Conservation (phyloP, 139 green algal species). For the Microglena sp. region DNA sequence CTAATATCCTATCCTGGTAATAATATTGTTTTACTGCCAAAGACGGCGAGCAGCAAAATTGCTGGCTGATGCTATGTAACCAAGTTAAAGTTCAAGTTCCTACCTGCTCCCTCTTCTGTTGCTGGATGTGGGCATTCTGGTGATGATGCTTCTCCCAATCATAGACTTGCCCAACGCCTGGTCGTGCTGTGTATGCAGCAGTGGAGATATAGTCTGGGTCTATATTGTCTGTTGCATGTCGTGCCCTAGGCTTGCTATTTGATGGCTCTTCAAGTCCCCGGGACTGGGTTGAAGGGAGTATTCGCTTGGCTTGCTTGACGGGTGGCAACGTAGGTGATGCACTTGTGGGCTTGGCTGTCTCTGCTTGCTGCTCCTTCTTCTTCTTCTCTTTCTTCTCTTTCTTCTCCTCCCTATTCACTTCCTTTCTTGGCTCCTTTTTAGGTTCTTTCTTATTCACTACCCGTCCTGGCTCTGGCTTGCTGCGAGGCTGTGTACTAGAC, state of each 20-base stretch:
- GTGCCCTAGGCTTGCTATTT: not conserved
- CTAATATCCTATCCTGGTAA: too few species aligned
- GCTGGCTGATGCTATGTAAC: too few species aligned
- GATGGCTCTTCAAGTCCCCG: too few species aligned
- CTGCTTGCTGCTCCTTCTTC: not conserved
- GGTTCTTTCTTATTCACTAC: too few species aligned
- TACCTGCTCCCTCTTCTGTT: slow-evolving; percentile 1
- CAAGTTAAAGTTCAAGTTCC: too few species aligned
- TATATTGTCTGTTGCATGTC: slow-evolving; percentile 1
- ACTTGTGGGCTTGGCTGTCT: not conserved
- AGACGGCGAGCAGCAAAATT: too few species aligned
- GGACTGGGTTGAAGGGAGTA: not conserved
- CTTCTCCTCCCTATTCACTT: not conserved
- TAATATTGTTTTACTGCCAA: too few species aligned
- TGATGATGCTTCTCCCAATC: not conserved
- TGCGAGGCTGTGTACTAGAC: too few species aligned
- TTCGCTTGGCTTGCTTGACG: not conserved
- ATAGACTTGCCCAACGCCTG: slow-evolving; percentile 9
- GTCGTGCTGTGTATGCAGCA: not conserved
- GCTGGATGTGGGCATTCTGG: not conserved
- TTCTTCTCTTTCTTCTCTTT: not conserved
- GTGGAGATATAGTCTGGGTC: not conserved
- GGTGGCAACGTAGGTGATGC: not conserved
- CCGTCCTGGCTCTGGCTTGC: too few species aligned
- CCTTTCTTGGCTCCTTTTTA: too few species aligned